Evolutionary conservation across 164 flowering plant genomes (phyloP), one percentile per base, ranked within the genome.

Genomic region (Berberis vulgaris): DNA sequence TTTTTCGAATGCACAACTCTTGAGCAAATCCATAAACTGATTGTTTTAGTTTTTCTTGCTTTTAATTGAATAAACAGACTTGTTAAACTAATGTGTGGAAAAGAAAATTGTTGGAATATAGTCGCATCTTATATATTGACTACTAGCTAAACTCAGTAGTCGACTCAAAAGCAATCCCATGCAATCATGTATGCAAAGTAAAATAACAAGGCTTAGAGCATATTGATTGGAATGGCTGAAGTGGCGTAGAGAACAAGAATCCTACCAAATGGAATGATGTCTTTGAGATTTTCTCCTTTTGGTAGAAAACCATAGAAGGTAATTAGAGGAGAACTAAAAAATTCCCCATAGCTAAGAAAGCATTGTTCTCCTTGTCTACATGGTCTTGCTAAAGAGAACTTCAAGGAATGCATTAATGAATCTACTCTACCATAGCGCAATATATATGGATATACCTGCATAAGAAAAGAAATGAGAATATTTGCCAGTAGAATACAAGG

Each of bases 281-380:
- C 96, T 74, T 81, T 75, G 41, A 70, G 81, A 64, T 88, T 93
- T 58, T 82, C 79, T 59, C 85, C 87, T 80, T 80, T 76, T 12
- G 97, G 88, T 50, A 85, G 41, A 73, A 93, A 93, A 50, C 97
- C 98, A 69, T 93, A 93, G 72, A 93, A 93, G 47, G 85, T 89
- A 55, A 93, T 59, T 11, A 90, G 79, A 81, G 89, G 96, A 54
- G 94, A 84, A 67, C 83, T 77, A 63, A 96, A 78, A 64, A 79
- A 81, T 50, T 79, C 81, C 59, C 98, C 98, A 72, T 87, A 92
- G 72, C 89, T 84, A 59, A 89, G 88, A 74, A 60, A 88, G 70
- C 97, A 88, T 59, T 93, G 83, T 65, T 90, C 86, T 47, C 97
- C 98, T 57, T 57, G 68, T 58, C 60, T 60, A 75, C 97, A 88